These are phyloP conservation scores for Suillus weaverae DNA, from an alignment of 768 basidiomycete genomes.

Conservation along the genomic window DNA sequence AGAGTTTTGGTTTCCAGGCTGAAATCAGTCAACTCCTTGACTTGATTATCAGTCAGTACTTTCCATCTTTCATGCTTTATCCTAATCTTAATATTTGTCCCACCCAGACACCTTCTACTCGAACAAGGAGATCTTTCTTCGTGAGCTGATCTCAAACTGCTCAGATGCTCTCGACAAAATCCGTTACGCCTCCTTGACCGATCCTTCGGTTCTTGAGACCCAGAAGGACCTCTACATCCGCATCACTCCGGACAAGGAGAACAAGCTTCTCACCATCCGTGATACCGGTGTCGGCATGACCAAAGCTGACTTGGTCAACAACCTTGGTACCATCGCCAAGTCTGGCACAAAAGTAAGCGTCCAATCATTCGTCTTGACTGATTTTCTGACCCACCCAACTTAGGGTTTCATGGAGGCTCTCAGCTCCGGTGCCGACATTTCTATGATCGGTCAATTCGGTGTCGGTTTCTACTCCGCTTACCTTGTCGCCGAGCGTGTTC, in stretches of 20 bases:
- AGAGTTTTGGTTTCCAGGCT: slow-evolving; percentile 96
- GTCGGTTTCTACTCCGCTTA: slow-evolving; percentile 99
- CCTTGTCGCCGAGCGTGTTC: slow-evolving; percentile 97
- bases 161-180: slow-evolving; percentile 99
- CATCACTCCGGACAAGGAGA: slow-evolving; percentile 94
- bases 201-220: slow-evolving; percentile 84
- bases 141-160: slow-evolving; percentile 94
- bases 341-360: slow-evolving; percentile 81
- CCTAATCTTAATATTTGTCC: slow-evolving; percentile 2
- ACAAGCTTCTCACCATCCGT: slow-evolving; percentile 86
- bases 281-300: slow-evolving; percentile 99
- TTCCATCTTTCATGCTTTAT: slow-evolving; percentile 3
- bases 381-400: slow-evolving; percentile 7
- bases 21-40: slow-evolving; percentile 99
- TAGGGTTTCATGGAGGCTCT: slow-evolving; percentile 99
- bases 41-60: slow-evolving; percentile 89
- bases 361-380: not conserved
- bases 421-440: slow-evolving; percentile 83
- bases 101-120: slow-evolving; percentile 97
- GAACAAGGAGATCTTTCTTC: slow-evolving; percentile 99
- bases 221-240: slow-evolving; percentile 94
- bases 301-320: slow-evolving; percentile 99
- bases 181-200: slow-evolving; percentile 94
- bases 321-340: slow-evolving; percentile 94
- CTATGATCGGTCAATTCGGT: slow-evolving; percentile 99